phyloP scores from a whole-genome alignment of 345 rosid species.

The Murraya koenigii region DNA sequence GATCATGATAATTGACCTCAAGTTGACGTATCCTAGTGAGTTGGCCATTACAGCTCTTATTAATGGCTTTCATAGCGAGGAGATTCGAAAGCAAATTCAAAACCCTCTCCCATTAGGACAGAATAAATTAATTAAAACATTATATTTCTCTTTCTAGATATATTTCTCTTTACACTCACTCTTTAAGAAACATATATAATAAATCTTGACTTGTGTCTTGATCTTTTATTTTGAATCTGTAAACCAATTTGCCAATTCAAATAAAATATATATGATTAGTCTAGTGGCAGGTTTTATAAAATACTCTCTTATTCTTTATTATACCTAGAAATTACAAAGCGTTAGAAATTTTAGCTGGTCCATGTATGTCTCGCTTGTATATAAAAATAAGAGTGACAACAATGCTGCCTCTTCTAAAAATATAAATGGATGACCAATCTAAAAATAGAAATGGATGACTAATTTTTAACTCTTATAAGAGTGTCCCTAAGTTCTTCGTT shows the following conservation, averaged over 20 bases:
- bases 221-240: too few relatives aligned
- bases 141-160: too few relatives aligned
- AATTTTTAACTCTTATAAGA: neutral
- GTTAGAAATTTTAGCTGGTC: neutral
- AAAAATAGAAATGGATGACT: neutral
- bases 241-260: too few relatives aligned
- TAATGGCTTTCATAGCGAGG: slow-evolving; percentile 84
- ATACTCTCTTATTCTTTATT: neutral
- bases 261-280: too few relatives aligned
- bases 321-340: neutral
- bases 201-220: too few relatives aligned
- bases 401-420: neutral
- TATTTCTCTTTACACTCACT: too few relatives aligned
- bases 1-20: slow-evolving; percentile 81
- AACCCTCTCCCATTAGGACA: too few relatives aligned
- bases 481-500: too few relatives aligned
- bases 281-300: neutral
- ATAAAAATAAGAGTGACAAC: neutral
- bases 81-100: slow-evolving; percentile 20
- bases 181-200: too few relatives aligned
- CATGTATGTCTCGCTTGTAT: neutral
- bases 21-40: slow-evolving; percentile 84
- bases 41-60: slow-evolving; percentile 91
- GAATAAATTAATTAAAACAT: too few relatives aligned
- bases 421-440: neutral